A percentile compares a stretch with the other conserved stretches of the same genome.
These are phyloP conservation scores for Oropetium thomaeum DNA, from an alignment of 176 grass and related monocot genomes.

Conservation along the genomic window DNA sequence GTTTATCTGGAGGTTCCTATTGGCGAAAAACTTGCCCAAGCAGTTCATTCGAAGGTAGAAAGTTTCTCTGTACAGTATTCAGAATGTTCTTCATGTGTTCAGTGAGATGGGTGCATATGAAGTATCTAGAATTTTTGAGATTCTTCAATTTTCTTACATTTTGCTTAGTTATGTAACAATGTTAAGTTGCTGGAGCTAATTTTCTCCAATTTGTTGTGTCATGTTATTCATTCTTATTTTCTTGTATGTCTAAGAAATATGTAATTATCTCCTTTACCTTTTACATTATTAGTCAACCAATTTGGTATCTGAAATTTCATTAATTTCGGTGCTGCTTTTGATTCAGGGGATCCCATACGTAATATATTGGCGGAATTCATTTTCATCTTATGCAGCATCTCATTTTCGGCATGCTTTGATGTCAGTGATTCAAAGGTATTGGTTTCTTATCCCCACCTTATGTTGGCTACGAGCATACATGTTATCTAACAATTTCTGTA, in stretches of 20 bases:
- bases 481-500: slow-evolving; percentile 17
- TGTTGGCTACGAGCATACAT: not conserved
- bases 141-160: not conserved
- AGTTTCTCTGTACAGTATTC: slow-evolving; percentile 11
- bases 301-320: slow-evolving; percentile 6
- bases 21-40: slow-evolving; percentile 83
- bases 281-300: not conserved
- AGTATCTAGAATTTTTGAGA: not conserved
- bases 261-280: not conserved
- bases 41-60: slow-evolving; percentile 84
- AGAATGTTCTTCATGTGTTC: slow-evolving; percentile 8
- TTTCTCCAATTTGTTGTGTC: not conserved
- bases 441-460: slow-evolving; percentile 19
- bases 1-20: slow-evolving; percentile 95
- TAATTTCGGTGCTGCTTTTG: slow-evolving; percentile 13
- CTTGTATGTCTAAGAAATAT: slow-evolving; percentile 2
- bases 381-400: slow-evolving; percentile 82
- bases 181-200: not conserved
- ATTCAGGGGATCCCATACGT: slow-evolving; percentile 95
- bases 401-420: slow-evolving; percentile 92
- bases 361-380: slow-evolving; percentile 96
- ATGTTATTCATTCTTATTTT: not conserved
- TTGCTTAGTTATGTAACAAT: not conserved
- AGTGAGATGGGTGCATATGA: slow-evolving; percentile 13
- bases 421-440: slow-evolving; percentile 94